Conservation (phyloP, 23 red algal genomes). For the Gracilariopsis chorda region DNA sequence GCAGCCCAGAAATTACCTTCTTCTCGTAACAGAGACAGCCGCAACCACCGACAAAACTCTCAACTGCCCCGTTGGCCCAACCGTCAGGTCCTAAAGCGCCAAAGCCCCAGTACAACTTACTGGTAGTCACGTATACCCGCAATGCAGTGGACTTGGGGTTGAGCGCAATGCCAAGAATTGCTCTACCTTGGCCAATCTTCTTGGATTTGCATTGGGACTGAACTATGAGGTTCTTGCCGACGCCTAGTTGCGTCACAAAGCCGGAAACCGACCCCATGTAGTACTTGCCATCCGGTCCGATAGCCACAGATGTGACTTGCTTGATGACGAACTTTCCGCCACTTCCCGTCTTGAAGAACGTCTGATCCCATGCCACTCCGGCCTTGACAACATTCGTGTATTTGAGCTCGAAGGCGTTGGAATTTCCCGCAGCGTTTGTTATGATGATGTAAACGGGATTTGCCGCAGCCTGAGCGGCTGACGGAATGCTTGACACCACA, state of each 20-base stretch:
- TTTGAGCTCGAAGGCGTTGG: not conserved
- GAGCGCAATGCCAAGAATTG: constrained; percentile 47
- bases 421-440: constrained; percentile 1
- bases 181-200: constrained; percentile 8
- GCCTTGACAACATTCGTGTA: not conserved
- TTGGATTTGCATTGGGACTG: not conserved
- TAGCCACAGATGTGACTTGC: not conserved
- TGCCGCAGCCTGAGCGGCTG: not conserved
- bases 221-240: not conserved
- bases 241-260: constrained; percentile 12
- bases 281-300: constrained; percentile 51
- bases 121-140: constrained; percentile 25
- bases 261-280: constrained; percentile 34
- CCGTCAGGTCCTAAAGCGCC: not conserved
- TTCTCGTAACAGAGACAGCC: constrained; percentile 29
- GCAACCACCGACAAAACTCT: not conserved
- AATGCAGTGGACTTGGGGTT: constrained; percentile 9
- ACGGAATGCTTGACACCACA: constrained; percentile 18
- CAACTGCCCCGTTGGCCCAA: constrained; percentile 33
- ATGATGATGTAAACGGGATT: not conserved
- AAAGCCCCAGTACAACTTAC: constrained; percentile 9
- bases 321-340: not conserved
- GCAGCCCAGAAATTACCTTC: constrained; percentile 14
- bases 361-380: constrained; percentile 37
- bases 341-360: not conserved